Evolutionary conservation across 2,329 filamentous ascomycete species (phyloP), one percentile per base, ranked within the genome.

Genomic region (Alternaria sp.): DNA sequence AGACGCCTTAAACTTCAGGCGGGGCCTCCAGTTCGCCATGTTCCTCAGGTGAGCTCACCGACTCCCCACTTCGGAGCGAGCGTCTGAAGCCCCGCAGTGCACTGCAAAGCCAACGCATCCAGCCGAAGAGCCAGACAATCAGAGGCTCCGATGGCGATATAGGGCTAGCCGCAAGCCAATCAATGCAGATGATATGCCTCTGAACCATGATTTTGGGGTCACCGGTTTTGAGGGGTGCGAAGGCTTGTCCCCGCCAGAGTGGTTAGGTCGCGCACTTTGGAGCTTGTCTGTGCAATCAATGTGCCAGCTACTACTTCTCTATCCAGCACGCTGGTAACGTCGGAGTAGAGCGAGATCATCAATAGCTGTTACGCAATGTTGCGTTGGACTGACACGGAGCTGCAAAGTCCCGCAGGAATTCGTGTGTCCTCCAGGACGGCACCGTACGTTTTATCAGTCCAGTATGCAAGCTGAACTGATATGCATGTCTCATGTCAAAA

Each of bases 41-140:
- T 70, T 69, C 57, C 61, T 68, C 64, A 54, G 57, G 47, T 64
- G 59, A 66, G 57, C 74, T 75, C 75, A 79, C 76, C 76, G 76
- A 77, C 76, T 62, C 61, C 40, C 59, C 61, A 57, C 66, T 61
- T 62, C 67, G 57, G 67, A 50, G 59, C 64, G 62, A 63, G 67
- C 62, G 55, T 69, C 60, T 70, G 52, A 65, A 68, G 66, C 64
- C 68, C 70, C 69, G 69, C 68, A 64, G 25, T 43, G 51, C 59
- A 61, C 69, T 76, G 74, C 70, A 72, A 65, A 62, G 74, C 75
- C 76, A 79, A 71, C 76, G 71, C 76, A 78, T 73, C 68, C 65
- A 72, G 64, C 69, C 74, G 67, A 76, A 69, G 57, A 52, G 46
- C 68, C 61, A 74, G 63, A 67, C 61, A 62, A 61, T 57, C 62